A percentile compares a stretch with the other conserved stretches of the same genome.
phyloP scores from a whole-genome alignment of 805 yeast species.

The Saturnispora quitensis region DNA sequence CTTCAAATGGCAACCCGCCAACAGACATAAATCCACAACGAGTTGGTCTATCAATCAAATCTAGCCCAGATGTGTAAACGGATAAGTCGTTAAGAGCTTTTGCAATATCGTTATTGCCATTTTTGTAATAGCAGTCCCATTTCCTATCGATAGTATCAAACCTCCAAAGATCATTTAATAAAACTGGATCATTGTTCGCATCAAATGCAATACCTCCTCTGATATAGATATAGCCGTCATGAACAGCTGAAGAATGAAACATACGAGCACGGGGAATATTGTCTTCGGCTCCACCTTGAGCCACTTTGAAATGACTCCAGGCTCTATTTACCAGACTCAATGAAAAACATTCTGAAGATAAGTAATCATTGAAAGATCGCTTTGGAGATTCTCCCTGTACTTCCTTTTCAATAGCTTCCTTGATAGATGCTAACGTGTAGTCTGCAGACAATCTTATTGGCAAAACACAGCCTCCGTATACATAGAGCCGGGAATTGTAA shows the following conservation, averaged over 20 bases:
- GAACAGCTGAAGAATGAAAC: conserved; percentile 48
- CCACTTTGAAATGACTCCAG: conserved; percentile 41
- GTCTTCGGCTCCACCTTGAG: not conserved
- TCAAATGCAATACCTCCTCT: conserved; percentile 56
- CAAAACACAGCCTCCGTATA: conserved; percentile 59
- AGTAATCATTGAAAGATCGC: conserved; percentile 22
- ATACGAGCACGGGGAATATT: conserved; percentile 38
- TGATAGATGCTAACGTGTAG: conserved; percentile 33
- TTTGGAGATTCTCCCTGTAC: conserved; percentile 2
- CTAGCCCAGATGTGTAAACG: conserved; percentile 32
- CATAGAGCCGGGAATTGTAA: conserved; percentile 50
- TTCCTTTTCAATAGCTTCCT: conserved; percentile 28
- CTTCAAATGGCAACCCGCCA: conserved; percentile 33
- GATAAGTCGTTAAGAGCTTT: conserved; percentile 47
- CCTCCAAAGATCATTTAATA: conserved; percentile 63
- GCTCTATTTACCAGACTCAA: conserved; percentile 47
- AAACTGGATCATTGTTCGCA: conserved; percentile 28
- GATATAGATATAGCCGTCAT: conserved; percentile 43
- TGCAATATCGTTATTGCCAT: conserved; percentile 16
- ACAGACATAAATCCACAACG: conserved; percentile 43
- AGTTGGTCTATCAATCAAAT: conserved; percentile 29
- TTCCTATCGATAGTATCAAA: conserved; percentile 41
- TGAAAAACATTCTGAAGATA: conserved; percentile 57
- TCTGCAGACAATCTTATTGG: conserved; percentile 39
- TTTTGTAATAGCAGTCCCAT: conserved; percentile 46